Evolutionary conservation across 192 early-diverging fungal genomes (phyloP), one percentile per base, ranked within the genome.

Genomic region (Geosiphon pyriformis): DNA sequence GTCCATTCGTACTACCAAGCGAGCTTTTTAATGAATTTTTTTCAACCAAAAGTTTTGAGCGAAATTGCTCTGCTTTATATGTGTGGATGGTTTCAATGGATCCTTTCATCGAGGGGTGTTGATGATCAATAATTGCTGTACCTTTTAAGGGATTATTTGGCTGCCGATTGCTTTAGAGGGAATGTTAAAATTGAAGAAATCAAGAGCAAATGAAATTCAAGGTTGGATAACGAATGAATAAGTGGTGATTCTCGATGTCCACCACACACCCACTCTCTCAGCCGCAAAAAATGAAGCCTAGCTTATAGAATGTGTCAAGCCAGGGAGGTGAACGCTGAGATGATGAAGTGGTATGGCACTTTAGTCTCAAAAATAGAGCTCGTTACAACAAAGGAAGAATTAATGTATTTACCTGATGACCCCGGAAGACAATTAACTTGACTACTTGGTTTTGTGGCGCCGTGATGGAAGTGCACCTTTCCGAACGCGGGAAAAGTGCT

Each of bases 401-500:
- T 12, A 55, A 55, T 12, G 12, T n/a, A 2, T 63, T 51, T 53
- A 66, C 64, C 64, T 66, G 63, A 42, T 55, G 52, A 42, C 64
- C 64, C 53, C 64, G 52, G 26, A 66, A 66, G 20, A 55, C 33
- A 42, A 66, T 66, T 66, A 66, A 55, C 35, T 66, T 66, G 22
- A 34, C 64, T 15, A 54, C 64, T 66, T 66, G 27, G 31, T 66
- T 66, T 66, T 52, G 52, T 66, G 29, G 64, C 64, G 64, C 64
- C 64, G 64, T 66, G 64, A 55, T 66, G 64, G 33, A 11, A 42
- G 33, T 55, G 53, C 64, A 66, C 50, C 64, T 66, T 66, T 55
- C 64, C 64, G 23, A 65, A 65, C 61, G 61, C 61, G 61, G 61
- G 53, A 66, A 66, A 66, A 62, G 60, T 62, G 60, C 60, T n/a